A percentile compares a stretch with the other conserved stretches of the same genome.
Conservation (phyloP, 2,329 filamentous ascomycete species). For the Clonostachys solani region DNA sequence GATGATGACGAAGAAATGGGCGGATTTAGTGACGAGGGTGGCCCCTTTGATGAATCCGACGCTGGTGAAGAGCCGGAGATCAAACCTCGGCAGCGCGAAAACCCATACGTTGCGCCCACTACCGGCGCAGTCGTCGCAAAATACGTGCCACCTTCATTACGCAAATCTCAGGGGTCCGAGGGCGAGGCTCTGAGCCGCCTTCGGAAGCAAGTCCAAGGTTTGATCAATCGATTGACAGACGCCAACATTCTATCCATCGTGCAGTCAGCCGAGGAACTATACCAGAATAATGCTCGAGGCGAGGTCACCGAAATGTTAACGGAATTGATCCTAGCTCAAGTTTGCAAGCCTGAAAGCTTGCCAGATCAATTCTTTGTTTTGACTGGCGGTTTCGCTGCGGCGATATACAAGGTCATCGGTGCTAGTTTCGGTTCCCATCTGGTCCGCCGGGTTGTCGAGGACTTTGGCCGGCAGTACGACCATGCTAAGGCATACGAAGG, state of each 20-base stretch:
- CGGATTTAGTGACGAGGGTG: conserved; percentile 16
- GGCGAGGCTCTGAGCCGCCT: conserved; percentile 65
- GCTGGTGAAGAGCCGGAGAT: conserved; percentile 21
- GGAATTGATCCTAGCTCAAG: conserved; percentile 71
- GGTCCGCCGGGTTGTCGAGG: conserved; percentile 71
- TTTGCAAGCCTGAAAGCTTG: conserved; percentile 73
- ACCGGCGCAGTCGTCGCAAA: conserved; percentile 50
- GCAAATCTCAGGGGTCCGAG: conserved; percentile 58
- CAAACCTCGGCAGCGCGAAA: conserved; percentile 60
- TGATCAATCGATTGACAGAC: conserved; percentile 90
- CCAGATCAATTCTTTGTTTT: conserved; percentile 89
- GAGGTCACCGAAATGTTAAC: conserved; percentile 80
- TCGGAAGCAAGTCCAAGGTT: conserved; percentile 77
- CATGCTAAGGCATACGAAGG: conserved; percentile 28
- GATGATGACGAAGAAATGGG: conserved; percentile 14
- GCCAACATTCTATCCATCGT: conserved; percentile 84
- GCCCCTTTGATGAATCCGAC: conserved; percentile 34
- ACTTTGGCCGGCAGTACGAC: conserved; percentile 65
- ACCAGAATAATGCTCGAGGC: conserved; percentile 79
- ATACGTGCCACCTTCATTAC: conserved; percentile 86
- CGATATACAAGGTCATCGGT: conserved; percentile 81
- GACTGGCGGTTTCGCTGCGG: conserved; percentile 83
- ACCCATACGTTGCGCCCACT: conserved; percentile 79
- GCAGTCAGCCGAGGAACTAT: conserved; percentile 76
- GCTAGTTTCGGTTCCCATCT: conserved; percentile 87